These are phyloP conservation scores for Termitomyces sp. DNA, from an alignment of 768 basidiomycete species.

Conservation along the genomic window DNA sequence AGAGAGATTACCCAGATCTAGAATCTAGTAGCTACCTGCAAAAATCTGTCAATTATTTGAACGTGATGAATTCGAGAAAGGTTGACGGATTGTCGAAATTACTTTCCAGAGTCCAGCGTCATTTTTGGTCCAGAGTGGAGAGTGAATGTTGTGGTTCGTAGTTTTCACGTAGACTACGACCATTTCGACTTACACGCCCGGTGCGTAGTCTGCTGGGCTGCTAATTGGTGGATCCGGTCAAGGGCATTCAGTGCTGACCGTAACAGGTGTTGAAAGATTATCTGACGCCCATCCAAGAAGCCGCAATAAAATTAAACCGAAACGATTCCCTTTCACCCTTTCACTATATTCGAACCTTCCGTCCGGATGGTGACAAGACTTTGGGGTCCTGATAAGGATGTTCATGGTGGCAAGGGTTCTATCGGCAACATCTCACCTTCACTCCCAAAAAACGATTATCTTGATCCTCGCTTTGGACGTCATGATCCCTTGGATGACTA, in stretches of 20 bases:
- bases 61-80: neutral
- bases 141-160: neutral
- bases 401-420: neutral
- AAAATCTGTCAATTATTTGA: neutral
- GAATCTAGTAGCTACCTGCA: neutral
- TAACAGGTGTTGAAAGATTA: neutral
- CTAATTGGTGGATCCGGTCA: neutral
- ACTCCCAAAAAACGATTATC: neutral
- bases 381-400: neutral
- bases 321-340: neutral
- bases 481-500: neutral
- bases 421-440: neutral
- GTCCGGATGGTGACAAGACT: neutral
- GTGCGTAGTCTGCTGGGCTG: too few species aligned
- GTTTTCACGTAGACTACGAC: neutral
- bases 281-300: neutral
- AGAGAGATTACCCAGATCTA: neutral
- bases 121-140: neutral
- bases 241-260: neutral
- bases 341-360: neutral
- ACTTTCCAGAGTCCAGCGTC: too few species aligned
- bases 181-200: neutral
- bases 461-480: too few species aligned
- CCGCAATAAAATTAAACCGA: neutral
- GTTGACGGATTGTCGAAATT: neutral